phyloP scores from a whole-genome alignment of 352 stramenopile species.

The Stramenopiles sp. region DNA sequence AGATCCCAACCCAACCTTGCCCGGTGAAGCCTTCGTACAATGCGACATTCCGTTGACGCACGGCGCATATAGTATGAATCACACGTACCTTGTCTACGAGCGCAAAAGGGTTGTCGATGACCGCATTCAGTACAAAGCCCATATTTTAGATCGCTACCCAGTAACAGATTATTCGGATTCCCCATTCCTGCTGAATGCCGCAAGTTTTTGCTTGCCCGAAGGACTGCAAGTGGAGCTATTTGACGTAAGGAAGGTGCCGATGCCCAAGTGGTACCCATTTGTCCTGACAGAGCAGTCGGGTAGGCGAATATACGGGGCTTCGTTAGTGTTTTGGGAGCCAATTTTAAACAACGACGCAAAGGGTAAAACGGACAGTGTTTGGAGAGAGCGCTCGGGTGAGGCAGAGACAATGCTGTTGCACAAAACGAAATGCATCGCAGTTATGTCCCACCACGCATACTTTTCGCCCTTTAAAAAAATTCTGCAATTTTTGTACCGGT shows the following conservation, averaged over 20 bases:
- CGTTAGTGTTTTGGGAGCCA: constrained; percentile 9
- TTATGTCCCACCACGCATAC: constrained; percentile 7
- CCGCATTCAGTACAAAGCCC: neutral
- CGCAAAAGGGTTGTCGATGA: neutral
- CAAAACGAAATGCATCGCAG: constrained; percentile 8
- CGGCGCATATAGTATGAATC: neutral
- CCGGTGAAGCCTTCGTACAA: neutral
- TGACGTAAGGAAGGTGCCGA: neutral
- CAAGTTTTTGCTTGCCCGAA: constrained; percentile 12
- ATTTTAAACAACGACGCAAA: constrained; percentile 13
- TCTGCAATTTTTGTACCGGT: constrained; percentile 11
- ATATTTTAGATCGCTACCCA: constrained; percentile 3
- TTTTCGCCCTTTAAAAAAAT: constrained; percentile 9
- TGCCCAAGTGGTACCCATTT: constrained; percentile 12
- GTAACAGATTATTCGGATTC: neutral
- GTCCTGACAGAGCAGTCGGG: neutral
- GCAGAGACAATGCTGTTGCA: neutral
- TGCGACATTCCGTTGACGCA: neutral
- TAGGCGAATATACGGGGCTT: neutral
- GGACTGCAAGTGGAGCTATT: constrained; percentile 9
- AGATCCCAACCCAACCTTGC: no score
- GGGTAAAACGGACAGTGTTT: neutral
- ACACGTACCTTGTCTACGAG: neutral
- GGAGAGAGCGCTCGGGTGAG: neutral
- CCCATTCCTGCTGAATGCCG: neutral